Evolutionary conservation across 1,284 basidiomycete genomes (phyloP), one percentile per base, ranked within the genome.

Genomic region (Apiotrichum sp.): DNA sequence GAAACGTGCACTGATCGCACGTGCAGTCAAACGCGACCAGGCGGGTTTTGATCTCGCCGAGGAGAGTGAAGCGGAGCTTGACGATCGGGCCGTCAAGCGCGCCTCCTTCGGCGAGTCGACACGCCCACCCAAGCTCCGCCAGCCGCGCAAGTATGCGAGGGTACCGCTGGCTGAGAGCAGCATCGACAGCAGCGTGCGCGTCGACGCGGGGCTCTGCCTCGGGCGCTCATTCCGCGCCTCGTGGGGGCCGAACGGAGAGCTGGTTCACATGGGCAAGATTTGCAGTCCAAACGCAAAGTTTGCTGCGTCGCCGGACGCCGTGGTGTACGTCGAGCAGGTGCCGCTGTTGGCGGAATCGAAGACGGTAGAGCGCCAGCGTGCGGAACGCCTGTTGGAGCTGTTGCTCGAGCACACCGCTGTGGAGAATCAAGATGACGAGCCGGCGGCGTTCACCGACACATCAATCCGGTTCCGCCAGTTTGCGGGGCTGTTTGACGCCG

Each of bases 191-290:
- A 81, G 81, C 8, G 78, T 83, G 36, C 78, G 84, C 47, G 78
- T 84, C 7, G 95, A 98, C 76, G 86, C 89, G 7, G 92, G 91
- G 1, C 77, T 98, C 44, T 81, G 87, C 4, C 78, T 93, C 55
- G 93, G 92, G 14, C 83, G 92, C 33, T 91, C 89, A 29, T 97
- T 93, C 76, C 83, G 93, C 49, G 89, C 88, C 5, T 86, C 89
- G 2, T 98, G 92, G 90, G 90, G 93, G 13, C 87, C 89, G 0
- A 82, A 83, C 47, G 90, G 89, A 1, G 80, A 79, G 46, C 71
- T 96, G 14, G 85, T 86, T 32, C 87, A 93, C 76, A 76, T 88
- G 22, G 90, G 89, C 31, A 79, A 80, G 56, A 74, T 93, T 45
- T 86, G 85, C 69, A 80, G 80, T 2, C 83, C 84, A 7, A 74